Evolutionary conservation across 257 asterid species (phyloP), one percentile per base, ranked within the genome.

Genomic region (Capsicum baccatum): DNA sequence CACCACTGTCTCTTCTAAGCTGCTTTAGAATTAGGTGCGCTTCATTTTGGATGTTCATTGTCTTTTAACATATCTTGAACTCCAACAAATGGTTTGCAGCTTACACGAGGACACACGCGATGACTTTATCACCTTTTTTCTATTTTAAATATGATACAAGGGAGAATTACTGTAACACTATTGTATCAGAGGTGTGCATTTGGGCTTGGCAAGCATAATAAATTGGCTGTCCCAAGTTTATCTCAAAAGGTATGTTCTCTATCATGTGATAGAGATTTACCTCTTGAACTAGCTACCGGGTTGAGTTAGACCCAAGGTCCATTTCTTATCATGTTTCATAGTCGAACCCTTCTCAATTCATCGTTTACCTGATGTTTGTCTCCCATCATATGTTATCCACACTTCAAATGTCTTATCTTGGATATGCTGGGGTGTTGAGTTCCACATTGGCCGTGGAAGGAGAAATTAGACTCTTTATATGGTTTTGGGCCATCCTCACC

Each of bases 201-300:
- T 86, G 97, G 98, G 79, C 97, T 96, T 3, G 97, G 99, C 21
- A 97, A 96, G 97, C 98, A 96, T 89, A 94, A 94, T 81, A 93
- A 96, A 86, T 96, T 97, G 6, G 90, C 94, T 6, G 87, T 93
- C 73, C 98, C 94, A 44, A 79, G 67, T 80, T 68, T 86, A 57
- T 67, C 80, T 12, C 82, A 14, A 78, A 85, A 44, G 48, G 48
- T 6, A 44, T 44, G 6, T 44, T 44, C 48, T 44, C 8, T 44
- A 44, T 44, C 8, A 4, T 44, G 48, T 44, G 48, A 44, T 6
- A 5, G 8, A 44, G 48, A 4, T 6, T 44, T 44, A 44, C 48
- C 48, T 44, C 8, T 44, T 44, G 48, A 44, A 44, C 48, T 44
- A 44, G 48, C 48, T 44, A 4, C 6, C 8, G 48, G 6, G 48